These are phyloP conservation scores for Pterulicium gracile DNA, from an alignment of 1,284 basidiomycete genomes.

Conservation along the genomic window DNA sequence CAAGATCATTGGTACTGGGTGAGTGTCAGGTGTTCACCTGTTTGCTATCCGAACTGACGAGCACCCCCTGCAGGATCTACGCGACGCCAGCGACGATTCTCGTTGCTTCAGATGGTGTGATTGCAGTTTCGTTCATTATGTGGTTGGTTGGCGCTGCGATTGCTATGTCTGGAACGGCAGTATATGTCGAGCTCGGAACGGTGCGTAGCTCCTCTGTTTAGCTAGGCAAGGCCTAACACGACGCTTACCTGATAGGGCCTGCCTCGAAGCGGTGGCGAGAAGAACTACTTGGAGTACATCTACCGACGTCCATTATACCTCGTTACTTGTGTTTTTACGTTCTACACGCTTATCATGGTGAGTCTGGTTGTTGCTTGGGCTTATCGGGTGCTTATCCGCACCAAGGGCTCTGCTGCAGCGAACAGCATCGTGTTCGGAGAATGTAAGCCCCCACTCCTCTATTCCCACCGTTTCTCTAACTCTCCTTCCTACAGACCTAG, in stretches of 20 bases:
- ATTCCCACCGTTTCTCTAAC: not conserved
- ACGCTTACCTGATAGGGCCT: conserved; percentile 37
- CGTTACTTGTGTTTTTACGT: conserved; percentile 45
- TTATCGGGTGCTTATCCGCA: conserved; percentile 11
- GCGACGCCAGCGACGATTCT: conserved; percentile 64
- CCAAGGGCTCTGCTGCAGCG: conserved; percentile 43
- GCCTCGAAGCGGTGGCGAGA: conserved; percentile 65
- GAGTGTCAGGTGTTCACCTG: conserved; percentile 7
- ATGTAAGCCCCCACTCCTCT: conserved; percentile 30
- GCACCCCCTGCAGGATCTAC: conserved; percentile 42
- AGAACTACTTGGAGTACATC: conserved; percentile 66
- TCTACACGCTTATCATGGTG: conserved; percentile 51
- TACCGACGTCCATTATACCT: conserved; percentile 54
- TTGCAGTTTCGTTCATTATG: conserved; percentile 53
- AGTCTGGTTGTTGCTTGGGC: conserved; percentile 15
- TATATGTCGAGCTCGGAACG: conserved; percentile 67
- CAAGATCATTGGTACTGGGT: conserved; percentile 71
- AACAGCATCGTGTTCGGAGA: conserved; percentile 56
- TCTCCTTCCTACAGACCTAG: conserved; percentile 28
- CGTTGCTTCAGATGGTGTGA: conserved; percentile 47
- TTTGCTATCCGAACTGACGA: not conserved
- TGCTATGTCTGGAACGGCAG: conserved; percentile 53
- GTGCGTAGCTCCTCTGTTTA: conserved; percentile 24
- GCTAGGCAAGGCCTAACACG: not conserved
- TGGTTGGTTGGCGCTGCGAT: conserved; percentile 61